These are phyloP conservation scores for Sphenostylis stenocarpa DNA, from an alignment of 306 rosid genomes.

Conservation along the genomic window DNA sequence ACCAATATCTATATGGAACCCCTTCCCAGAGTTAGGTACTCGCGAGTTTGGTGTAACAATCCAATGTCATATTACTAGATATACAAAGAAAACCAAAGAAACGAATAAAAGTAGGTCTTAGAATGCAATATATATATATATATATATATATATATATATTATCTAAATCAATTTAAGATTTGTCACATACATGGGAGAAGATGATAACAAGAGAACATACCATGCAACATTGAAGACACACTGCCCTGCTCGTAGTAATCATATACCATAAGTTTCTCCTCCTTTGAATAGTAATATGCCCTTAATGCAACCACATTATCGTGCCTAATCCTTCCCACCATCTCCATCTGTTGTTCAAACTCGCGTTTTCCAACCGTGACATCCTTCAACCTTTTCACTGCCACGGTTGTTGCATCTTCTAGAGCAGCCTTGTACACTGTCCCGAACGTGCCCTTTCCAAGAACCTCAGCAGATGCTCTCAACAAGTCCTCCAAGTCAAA, in stretches of 20 bases:
- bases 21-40: background rate
- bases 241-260: conserved; percentile 79
- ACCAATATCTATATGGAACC: background rate
- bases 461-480: conserved; percentile 94
- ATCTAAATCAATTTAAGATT: background rate
- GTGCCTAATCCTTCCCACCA: conserved; percentile 67
- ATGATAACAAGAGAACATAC: conserved; percentile 41
- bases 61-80: background rate
- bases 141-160: too few species aligned
- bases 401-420: conserved; percentile 72
- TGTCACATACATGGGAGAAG: background rate
- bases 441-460: conserved; percentile 88
- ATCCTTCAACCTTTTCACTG: conserved; percentile 86
- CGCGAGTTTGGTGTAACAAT: background rate
- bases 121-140: too few species aligned
- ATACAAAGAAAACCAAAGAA: background rate
- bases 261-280: conserved; percentile 85
- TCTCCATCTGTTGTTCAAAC: conserved; percentile 84
- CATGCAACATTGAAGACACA: conserved; percentile 71
- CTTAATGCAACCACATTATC: conserved; percentile 70
- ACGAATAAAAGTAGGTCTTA: background rate
- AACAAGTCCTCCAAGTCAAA: conserved; percentile 87
- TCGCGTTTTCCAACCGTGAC: conserved; percentile 70
- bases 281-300: conserved; percentile 90
- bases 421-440: conserved; percentile 83